Evolutionary conservation across 2,329 filamentous ascomycete species (phyloP).

Genomic region (Ophiostoma triangulosporum): DNA sequence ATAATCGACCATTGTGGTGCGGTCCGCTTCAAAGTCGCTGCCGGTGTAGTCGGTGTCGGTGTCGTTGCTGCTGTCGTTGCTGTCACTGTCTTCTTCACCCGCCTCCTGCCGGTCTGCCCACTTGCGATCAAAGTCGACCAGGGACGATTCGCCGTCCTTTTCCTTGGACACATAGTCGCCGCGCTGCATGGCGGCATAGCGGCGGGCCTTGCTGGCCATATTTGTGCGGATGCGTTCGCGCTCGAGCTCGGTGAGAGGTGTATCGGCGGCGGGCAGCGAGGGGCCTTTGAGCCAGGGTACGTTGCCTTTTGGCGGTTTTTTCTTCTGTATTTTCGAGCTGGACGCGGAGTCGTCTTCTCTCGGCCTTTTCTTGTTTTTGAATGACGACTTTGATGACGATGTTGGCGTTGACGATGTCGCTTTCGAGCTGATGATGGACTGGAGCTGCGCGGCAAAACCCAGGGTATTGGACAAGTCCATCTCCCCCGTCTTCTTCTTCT

Average conservation of each 20-base stretch:
- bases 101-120: conserved; percentile 56
- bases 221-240: conserved; percentile 60
- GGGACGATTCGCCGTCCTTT: conserved; percentile 49
- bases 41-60: conserved; percentile 26
- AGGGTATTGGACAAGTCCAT: conserved; percentile 60
- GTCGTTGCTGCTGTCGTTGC: conserved; percentile 40
- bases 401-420: conserved; percentile 24
- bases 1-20: conserved; percentile 53
- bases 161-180: conserved; percentile 65
- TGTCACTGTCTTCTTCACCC: conserved; percentile 54
- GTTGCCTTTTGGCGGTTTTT: not conserved
- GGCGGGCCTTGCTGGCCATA: conserved; percentile 79
- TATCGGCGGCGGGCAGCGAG: conserved; percentile 28
- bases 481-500: conserved; percentile 50
- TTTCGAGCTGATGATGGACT: conserved; percentile 50
- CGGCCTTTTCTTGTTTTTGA: not conserved
- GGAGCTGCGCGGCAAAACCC: conserved; percentile 79
- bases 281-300: conserved; percentile 15
- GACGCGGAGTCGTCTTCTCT: not conserved
- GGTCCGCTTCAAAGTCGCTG: conserved; percentile 28
- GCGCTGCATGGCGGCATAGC: conserved; percentile 82
- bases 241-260: conserved; percentile 51
- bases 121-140: conserved; percentile 92
- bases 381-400: conserved; percentile 10
- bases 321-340: not conserved